Evolutionary conservation across 2,329 filamentous ascomycete species (phyloP).

Genomic region (Emmonsiellopsis sp.): DNA sequence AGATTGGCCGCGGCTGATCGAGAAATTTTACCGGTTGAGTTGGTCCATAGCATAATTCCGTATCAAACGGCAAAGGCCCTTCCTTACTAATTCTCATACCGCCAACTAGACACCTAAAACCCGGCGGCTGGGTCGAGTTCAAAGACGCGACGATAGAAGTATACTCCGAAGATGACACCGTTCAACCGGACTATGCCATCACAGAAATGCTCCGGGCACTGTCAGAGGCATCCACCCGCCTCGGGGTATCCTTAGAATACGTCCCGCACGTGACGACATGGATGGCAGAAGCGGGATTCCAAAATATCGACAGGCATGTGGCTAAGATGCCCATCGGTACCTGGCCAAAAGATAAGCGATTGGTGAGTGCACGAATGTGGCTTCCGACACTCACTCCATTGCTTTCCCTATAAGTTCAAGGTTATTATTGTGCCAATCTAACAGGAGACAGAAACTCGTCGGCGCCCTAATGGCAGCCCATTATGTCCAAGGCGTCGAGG

Average conservation of each 20-base stretch:
- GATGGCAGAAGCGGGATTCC: conserved; percentile 17
- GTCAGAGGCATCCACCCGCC: conserved; percentile 15
- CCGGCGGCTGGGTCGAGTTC: conserved; percentile 29
- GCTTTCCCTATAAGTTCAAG: too few relatives aligned
- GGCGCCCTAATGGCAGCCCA: conserved; percentile 8
- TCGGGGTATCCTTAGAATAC: conserved; percentile 12
- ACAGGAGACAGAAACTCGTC: conserved; percentile 12
- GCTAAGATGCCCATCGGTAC: conserved; percentile 16
- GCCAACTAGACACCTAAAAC: conserved; percentile 8
- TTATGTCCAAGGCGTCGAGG: conserved; percentile 13
- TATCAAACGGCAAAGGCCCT: too few relatives aligned
- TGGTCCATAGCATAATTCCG: neutral
- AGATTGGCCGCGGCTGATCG: conserved; percentile 44
- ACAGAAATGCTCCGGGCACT: conserved; percentile 18
- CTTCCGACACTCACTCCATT: neutral
- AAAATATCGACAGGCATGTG: conserved; percentile 13
- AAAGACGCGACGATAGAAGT: conserved; percentile 19
- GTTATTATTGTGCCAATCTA: neutral
- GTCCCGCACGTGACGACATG: conserved; percentile 5
- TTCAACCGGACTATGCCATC: conserved; percentile 9
- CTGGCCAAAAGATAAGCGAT: conserved; percentile 18
- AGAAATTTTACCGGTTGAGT: conserved; percentile 34
- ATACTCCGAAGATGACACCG: conserved; percentile 22
- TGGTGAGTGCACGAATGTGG: conserved; percentile 1
- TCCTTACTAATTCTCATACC: neutral